A percentile compares a stretch with the other conserved stretches of the same genome.
phyloP scores from a whole-genome alignment of 768 basidiomycete genomes.

The Pisolithus microcarpus region DNA sequence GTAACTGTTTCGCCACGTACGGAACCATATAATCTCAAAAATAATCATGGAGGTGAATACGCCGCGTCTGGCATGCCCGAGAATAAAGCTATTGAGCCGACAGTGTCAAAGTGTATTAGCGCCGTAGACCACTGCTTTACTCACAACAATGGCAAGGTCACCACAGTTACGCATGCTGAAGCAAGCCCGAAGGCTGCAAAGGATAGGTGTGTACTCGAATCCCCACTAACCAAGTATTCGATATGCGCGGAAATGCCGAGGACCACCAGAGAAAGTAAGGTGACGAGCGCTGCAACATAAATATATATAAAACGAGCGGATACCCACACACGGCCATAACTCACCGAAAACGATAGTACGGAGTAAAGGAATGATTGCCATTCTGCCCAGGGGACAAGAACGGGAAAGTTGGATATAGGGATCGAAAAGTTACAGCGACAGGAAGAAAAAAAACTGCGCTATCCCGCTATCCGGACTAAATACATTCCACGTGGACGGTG shows the following conservation, averaged over 20 bases:
- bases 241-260: slow-evolving; percentile 19
- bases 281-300: slow-evolving; percentile 6
- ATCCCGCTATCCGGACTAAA: not conserved
- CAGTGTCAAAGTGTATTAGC: not conserved
- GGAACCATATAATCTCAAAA: slow-evolving; percentile 22
- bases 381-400: slow-evolving; percentile 6
- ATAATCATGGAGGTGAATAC: slow-evolving; percentile 16
- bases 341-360: slow-evolving; percentile 17
- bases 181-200: slow-evolving; percentile 16
- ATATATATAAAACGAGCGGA: not conserved
- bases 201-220: not conserved
- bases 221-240: slow-evolving; percentile 7
- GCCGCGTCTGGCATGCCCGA: slow-evolving; percentile 6
- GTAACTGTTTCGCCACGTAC: slow-evolving; percentile 7
- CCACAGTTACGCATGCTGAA: slow-evolving; percentile 9
- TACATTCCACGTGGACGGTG: not conserved
- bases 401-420: not conserved
- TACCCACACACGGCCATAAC: not conserved
- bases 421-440: not conserved
- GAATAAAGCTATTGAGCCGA: slow-evolving; percentile 10
- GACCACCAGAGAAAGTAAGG: slow-evolving; percentile 12
- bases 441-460: not conserved
- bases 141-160: slow-evolving; percentile 22
- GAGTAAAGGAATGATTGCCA: slow-evolving; percentile 21
- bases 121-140: not conserved